A percentile compares a stretch with the other conserved stretches of the same genome.
phyloP scores from a whole-genome alignment of 306 rosid genomes.

The Erythrophleum fordii region DNA sequence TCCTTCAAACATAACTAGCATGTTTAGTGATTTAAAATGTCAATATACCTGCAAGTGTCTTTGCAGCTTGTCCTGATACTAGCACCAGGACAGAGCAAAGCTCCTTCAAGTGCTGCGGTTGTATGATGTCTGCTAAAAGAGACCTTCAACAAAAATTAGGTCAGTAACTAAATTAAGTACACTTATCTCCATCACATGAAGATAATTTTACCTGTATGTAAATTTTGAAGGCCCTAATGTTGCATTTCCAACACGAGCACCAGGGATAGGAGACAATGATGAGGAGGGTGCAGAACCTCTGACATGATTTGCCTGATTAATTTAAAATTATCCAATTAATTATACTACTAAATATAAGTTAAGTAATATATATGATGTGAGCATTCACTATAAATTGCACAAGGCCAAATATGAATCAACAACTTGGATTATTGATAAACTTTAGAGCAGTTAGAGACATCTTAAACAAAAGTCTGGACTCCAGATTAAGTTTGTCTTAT shows the following conservation, averaged over 20 bases:
- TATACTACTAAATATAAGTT: neutral
- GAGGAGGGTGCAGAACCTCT: slow-evolving; percentile 67
- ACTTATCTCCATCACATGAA: slow-evolving; percentile 32
- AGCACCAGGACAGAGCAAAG: slow-evolving; percentile 95
- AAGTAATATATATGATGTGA: slow-evolving; percentile 6
- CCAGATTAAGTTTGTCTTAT: slow-evolving; percentile 2
- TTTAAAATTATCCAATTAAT: slow-evolving; percentile 27
- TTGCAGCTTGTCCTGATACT: slow-evolving; percentile 84
- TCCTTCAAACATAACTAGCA: slow-evolving; percentile 10
- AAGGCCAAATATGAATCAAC: slow-evolving; percentile 18
- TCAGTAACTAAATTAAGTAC: slow-evolving; percentile 40
- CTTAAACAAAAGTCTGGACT: slow-evolving; percentile 19
- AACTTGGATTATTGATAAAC: slow-evolving; percentile 12
- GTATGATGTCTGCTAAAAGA: slow-evolving; percentile 95
- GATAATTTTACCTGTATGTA: slow-evolving; percentile 76
- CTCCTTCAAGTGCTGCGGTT: slow-evolving; percentile 92
- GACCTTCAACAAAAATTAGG: slow-evolving; percentile 71
- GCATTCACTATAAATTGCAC: slow-evolving; percentile 32
- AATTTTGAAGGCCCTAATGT: slow-evolving; percentile 86
- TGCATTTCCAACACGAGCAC: slow-evolving; percentile 68
- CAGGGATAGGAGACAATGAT: slow-evolving; percentile 61
- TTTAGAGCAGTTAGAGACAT: slow-evolving; percentile 18
- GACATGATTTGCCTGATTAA: slow-evolving; percentile 69
- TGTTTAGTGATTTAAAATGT: slow-evolving; percentile 21
- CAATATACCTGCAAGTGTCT: slow-evolving; percentile 71